Conservation (phyloP, 2,329 filamentous ascomycete species). For the Hypomyces perniciosus region DNA sequence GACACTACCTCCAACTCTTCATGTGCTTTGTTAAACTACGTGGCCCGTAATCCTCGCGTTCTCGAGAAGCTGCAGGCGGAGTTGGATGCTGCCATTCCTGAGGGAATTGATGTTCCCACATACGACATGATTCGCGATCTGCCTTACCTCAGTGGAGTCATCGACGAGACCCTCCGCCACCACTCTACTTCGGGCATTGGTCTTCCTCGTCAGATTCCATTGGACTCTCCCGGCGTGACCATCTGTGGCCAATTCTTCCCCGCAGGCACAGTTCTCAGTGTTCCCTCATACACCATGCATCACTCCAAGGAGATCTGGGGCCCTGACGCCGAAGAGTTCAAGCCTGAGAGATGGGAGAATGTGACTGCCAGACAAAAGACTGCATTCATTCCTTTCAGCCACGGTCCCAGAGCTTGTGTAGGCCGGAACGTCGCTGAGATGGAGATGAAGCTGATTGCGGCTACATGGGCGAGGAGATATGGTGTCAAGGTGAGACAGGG, state of each 20-base stretch:
- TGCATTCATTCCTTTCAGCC: slow-evolving; percentile 69
- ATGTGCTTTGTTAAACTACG: slow-evolving; percentile 78
- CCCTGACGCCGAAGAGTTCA: slow-evolving; percentile 61
- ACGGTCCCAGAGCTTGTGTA: slow-evolving; percentile 64
- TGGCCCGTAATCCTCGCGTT: slow-evolving; percentile 62
- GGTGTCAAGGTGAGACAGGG: slow-evolving; percentile 47
- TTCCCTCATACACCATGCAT: slow-evolving; percentile 78
- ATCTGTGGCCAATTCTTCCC: slow-evolving; percentile 66
- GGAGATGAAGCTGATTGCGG: slow-evolving; percentile 75
- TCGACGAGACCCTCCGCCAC: slow-evolving; percentile 79
- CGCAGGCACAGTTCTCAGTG: slow-evolving; percentile 67
- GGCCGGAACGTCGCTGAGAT: slow-evolving; percentile 83
- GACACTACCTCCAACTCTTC: slow-evolving; percentile 76
- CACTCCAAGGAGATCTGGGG: slow-evolving; percentile 71
- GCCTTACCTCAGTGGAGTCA: slow-evolving; percentile 67
- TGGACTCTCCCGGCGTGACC: slow-evolving; percentile 54
- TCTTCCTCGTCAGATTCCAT: slow-evolving; percentile 68
- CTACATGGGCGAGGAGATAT: slow-evolving; percentile 55
- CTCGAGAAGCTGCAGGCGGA: slow-evolving; percentile 67
- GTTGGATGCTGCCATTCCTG: slow-evolving; percentile 64
- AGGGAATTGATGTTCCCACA: slow-evolving; percentile 55
- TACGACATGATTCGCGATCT: slow-evolving; percentile 70
- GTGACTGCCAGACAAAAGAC: slow-evolving; percentile 63
- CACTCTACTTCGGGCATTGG: slow-evolving; percentile 84
- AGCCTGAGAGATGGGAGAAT: slow-evolving; percentile 65